Conservation (phyloP, 2,329 filamentous ascomycete genomes). For the Shiraia sp. region DNA sequence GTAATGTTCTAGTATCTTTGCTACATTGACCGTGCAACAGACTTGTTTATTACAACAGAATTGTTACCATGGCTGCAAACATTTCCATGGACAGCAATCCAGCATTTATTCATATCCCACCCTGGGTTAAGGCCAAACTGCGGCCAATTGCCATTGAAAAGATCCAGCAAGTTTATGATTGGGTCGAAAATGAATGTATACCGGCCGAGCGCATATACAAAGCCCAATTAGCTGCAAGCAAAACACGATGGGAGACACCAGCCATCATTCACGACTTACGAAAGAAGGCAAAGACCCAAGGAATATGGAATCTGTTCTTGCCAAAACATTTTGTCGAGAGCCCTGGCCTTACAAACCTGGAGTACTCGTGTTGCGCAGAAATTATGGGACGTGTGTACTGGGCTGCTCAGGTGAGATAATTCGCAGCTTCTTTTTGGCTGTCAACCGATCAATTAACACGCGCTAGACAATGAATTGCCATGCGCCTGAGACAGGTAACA, state of each 20-base stretch:
- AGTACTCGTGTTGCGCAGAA: slow-evolving; percentile 52
- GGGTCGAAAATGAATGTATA: slow-evolving; percentile 51
- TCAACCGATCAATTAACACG: neutral
- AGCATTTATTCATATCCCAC: slow-evolving; percentile 46
- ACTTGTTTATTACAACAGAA: slow-evolving; percentile 1
- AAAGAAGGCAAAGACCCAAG: slow-evolving; percentile 47
- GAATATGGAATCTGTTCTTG: slow-evolving; percentile 48
- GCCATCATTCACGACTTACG: slow-evolving; percentile 48
- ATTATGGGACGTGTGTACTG: slow-evolving; percentile 53
- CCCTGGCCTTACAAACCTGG: slow-evolving; percentile 52
- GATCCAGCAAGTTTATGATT: slow-evolving; percentile 49
- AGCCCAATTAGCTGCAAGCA: slow-evolving; percentile 38
- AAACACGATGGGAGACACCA: slow-evolving; percentile 45
- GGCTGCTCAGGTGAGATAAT: slow-evolving; percentile 45
- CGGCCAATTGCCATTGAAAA: slow-evolving; percentile 49
- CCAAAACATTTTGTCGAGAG: slow-evolving; percentile 49
- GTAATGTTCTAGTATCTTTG: too few species aligned
- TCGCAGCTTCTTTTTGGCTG: neutral
- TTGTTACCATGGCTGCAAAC: slow-evolving; percentile 18
- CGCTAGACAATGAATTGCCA: slow-evolving; percentile 50
- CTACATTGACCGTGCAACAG: too few species aligned
- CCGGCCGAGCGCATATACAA: slow-evolving; percentile 50
- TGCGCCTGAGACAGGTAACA: slow-evolving; percentile 57
- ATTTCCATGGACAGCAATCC: slow-evolving; percentile 34
- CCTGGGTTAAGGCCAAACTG: slow-evolving; percentile 57